Conservation (phyloP, 2,329 filamentous ascomycete species). For the Myriosclerotinia duriaeana region DNA sequence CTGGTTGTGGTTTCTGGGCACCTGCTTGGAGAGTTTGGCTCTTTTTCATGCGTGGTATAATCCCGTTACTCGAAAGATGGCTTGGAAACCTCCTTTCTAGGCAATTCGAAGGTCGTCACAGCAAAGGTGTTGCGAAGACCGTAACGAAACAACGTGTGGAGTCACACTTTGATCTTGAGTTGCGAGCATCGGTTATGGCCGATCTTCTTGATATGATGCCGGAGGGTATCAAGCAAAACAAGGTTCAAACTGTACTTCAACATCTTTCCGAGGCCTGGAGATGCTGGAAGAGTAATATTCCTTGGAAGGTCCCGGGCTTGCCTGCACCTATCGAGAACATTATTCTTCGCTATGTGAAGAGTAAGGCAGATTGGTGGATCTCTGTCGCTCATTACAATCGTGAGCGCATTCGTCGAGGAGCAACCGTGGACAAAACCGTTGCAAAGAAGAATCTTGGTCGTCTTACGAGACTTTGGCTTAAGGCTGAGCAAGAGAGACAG, state of each 20-base stretch:
- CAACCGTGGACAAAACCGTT: slow-evolving; percentile 97
- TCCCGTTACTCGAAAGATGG: slow-evolving; percentile 94
- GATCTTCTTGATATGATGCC: slow-evolving; percentile 99
- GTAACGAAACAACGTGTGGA: slow-evolving; percentile 99
- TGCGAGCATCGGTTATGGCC: slow-evolving; percentile 97
- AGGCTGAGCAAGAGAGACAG: slow-evolving; percentile 96
- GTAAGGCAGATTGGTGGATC: slow-evolving; percentile 99
- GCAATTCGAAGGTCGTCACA: slow-evolving; percentile 97
- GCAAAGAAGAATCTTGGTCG: slow-evolving; percentile 98
- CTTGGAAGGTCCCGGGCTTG: slow-evolving; percentile 96
- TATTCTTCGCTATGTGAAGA: slow-evolving; percentile 97
- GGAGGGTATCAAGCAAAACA: slow-evolving; percentile 98
- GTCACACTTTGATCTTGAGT: slow-evolving; percentile 95
- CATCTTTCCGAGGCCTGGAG: slow-evolving; percentile 98
- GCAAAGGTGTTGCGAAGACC: slow-evolving; percentile 97
- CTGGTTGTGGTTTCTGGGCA: slow-evolving; percentile 98
- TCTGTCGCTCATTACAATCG: slow-evolving; percentile 98
- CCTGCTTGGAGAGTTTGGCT: slow-evolving; percentile 98
- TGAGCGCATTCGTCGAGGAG: slow-evolving; percentile 92
- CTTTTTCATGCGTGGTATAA: slow-evolving; percentile 98
- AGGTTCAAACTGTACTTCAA: slow-evolving; percentile 95
- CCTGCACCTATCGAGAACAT: slow-evolving; percentile 98
- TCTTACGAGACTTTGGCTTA: slow-evolving; percentile 92
- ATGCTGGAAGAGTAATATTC: slow-evolving; percentile 99
- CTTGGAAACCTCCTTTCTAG: slow-evolving; percentile 93